Percentiles rank a stretch among this genome's conserved stretches.
These are phyloP conservation scores for Fusarium pseudocircinatum DNA, from an alignment of 2,329 filamentous ascomycete species.

Conservation along the genomic window DNA sequence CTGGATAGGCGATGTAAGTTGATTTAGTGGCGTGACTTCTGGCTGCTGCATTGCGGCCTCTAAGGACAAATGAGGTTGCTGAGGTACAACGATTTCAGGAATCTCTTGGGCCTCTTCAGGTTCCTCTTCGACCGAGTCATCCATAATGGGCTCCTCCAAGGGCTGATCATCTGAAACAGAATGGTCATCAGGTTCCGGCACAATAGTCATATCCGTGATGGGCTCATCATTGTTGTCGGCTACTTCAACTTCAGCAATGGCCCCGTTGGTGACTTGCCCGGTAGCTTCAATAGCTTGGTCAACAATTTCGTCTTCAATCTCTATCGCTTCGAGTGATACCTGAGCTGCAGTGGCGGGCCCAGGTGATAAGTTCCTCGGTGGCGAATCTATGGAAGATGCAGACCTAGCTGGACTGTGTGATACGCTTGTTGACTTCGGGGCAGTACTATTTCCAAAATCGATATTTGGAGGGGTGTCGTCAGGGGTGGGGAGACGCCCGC, in stretches of 20 bases:
- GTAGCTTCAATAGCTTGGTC: neutral
- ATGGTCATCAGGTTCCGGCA: conserved; percentile 7
- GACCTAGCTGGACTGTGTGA: conserved; percentile 18
- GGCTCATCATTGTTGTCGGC: conserved; percentile 1
- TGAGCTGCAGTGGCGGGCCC: conserved; percentile 1
- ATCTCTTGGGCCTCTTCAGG: conserved; percentile 12
- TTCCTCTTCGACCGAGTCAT: conserved; percentile 22
- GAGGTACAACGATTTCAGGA: conserved; percentile 16
- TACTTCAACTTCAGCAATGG: conserved; percentile 14
- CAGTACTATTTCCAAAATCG: conserved; percentile 34
- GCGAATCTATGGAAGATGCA: conserved; percentile 11
- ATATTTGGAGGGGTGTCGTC: conserved; percentile 60
- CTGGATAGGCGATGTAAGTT: conserved; percentile 51
- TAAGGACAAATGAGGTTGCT: conserved; percentile 12
- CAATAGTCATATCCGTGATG: conserved; percentile 15
- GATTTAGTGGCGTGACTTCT: conserved; percentile 50
- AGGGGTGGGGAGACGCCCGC: conserved; percentile 61
- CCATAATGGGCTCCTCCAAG: conserved; percentile 23
- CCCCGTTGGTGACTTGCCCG: neutral
- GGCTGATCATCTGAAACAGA: neutral
- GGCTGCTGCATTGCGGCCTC: conserved; percentile 24
- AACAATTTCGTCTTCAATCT: conserved; percentile 25
- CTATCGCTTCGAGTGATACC: conserved; percentile 8
- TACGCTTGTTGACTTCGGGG: conserved; percentile 29
- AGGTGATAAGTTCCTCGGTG: neutral